Evolutionary conservation across 73 alveolate genomes (phyloP).

Genomic region (Stentor coeruleus): DNA sequence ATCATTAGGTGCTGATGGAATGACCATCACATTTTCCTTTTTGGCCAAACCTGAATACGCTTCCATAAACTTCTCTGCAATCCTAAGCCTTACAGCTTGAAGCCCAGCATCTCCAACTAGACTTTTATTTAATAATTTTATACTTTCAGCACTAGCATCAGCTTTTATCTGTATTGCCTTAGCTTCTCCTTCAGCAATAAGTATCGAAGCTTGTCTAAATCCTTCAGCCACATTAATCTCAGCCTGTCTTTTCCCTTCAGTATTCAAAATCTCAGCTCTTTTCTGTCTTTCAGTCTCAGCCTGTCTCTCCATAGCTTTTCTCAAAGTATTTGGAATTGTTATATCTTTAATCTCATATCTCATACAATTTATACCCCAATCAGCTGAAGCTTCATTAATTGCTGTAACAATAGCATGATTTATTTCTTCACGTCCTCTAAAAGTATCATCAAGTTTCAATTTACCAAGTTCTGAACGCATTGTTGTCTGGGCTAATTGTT

Average conservation of each 20-base stretch:
- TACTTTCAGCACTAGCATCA: neutral
- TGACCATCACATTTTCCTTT: neutral
- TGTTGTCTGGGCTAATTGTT: slow-evolving; percentile 83
- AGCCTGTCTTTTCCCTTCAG: slow-evolving; percentile 70
- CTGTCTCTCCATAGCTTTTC: slow-evolving; percentile 67
- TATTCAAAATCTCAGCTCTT: slow-evolving; percentile 68
- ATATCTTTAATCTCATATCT: slow-evolving; percentile 85
- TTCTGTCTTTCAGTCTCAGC: slow-evolving; percentile 85
- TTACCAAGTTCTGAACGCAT: slow-evolving; percentile 92
- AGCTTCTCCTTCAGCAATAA: slow-evolving; percentile 65
- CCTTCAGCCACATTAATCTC: slow-evolving; percentile 74
- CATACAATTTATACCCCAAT: slow-evolving; percentile 77
- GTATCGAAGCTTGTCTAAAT: slow-evolving; percentile 52
- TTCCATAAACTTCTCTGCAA: slow-evolving; percentile 14
- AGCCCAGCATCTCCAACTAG: neutral
- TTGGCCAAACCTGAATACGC: neutral
- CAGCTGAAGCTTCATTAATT: slow-evolving; percentile 64
- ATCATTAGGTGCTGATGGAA: slow-evolving; percentile 6
- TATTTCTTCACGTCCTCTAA: neutral
- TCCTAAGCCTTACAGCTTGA: neutral
- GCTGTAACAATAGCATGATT: slow-evolving; percentile 28
- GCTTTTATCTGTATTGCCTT: neutral
- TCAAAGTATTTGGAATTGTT: slow-evolving; percentile 60
- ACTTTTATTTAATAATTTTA: neutral
- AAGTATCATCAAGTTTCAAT: slow-evolving; percentile 47